Evolutionary conservation across 345 rosid species (phyloP), one percentile per base, ranked within the genome.

Genomic region (Fremontodendron californicum): DNA sequence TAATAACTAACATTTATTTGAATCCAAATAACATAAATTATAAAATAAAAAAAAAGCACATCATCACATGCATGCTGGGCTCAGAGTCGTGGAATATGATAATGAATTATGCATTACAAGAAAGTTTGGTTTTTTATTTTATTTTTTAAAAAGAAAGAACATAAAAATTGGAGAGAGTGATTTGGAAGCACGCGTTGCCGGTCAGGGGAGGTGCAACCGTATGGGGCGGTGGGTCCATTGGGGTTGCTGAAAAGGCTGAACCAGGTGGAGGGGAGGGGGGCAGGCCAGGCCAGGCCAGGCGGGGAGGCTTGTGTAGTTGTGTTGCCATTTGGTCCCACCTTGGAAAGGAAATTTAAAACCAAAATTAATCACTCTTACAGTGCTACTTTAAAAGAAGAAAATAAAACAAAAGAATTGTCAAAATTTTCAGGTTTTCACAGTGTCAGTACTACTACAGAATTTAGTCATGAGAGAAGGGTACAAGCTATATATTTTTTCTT

Each of bases 101-200:
- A 60, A 48, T 75, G 23, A 77, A 82, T 77, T 70, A 78, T 66
- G 72, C 40, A 72, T 6, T 76, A 62, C 35, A 66, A 79, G 74
- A 68, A 51, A 52, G 71, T 23, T 29, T 2, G 71, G 64, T 60
- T 2, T 27, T 11, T 27, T 60, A 5, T 55, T 55, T 55, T n/a
- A n/a, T n/a, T n/a, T 55, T 54, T n/a, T 21, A n/a, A 54, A 57
- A 60, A 29, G 64, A 6, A 60, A 29, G 37, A 29, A 29, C 1
- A 21, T 25, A 9, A 48, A 27, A 25, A 62, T 1, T 75, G 70
- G 71, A 55, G 87, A 85, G 86, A 74, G 79, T 84, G 89, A 87
- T 83, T 82, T 73, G 78, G 84, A 73, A 81, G 94, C 97, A 94
- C 90, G 93, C 90, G 89, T 89, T 88, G 98, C 92, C 93, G 90